These are phyloP conservation scores for Starmerella vaccinii DNA, from an alignment of 805 yeast species.

Conservation along the genomic window DNA sequence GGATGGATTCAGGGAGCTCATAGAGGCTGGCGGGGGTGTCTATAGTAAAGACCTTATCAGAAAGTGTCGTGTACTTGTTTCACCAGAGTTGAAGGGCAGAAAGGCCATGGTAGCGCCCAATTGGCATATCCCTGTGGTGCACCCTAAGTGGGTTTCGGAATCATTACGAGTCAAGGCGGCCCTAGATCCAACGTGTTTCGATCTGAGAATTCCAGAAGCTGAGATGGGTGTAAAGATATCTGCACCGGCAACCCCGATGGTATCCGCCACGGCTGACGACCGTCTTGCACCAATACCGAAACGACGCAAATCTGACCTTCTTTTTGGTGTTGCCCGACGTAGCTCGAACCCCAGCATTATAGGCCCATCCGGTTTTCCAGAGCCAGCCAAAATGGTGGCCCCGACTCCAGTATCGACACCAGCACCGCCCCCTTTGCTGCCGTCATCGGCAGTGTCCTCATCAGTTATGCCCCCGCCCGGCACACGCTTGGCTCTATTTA, in stretches of 20 bases:
- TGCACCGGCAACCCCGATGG: neutral
- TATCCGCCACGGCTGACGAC: neutral
- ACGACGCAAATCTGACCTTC: constrained; percentile 13
- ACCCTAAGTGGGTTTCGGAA: constrained; percentile 38
- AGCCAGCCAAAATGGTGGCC: neutral
- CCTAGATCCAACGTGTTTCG: constrained; percentile 33
- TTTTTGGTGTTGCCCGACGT: constrained; percentile 4
- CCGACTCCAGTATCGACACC: neutral
- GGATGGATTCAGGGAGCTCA: constrained; percentile 22
- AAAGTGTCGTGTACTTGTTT: constrained; percentile 28
- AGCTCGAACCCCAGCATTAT: neutral
- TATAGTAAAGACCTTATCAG: constrained; percentile 27
- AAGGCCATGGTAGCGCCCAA: constrained; percentile 34
- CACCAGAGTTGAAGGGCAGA: constrained; percentile 28
- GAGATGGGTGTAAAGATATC: neutral
- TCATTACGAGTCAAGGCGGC: constrained; percentile 36
- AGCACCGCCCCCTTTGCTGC: neutral
- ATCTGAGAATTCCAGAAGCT: constrained; percentile 11
- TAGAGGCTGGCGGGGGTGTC: constrained; percentile 32
- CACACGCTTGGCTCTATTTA: constrained; percentile 32
- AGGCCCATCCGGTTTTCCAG: neutral
- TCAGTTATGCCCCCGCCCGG: neutral
- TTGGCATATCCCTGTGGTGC: constrained; percentile 36
- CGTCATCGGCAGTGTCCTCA: neutral
- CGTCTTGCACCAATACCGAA: constrained; percentile 6